Percentiles rank a stretch among this genome's conserved stretches.
Evolutionary conservation across 1,139 yeast genomes (phyloP).

Genomic region (Candida sp.): DNA sequence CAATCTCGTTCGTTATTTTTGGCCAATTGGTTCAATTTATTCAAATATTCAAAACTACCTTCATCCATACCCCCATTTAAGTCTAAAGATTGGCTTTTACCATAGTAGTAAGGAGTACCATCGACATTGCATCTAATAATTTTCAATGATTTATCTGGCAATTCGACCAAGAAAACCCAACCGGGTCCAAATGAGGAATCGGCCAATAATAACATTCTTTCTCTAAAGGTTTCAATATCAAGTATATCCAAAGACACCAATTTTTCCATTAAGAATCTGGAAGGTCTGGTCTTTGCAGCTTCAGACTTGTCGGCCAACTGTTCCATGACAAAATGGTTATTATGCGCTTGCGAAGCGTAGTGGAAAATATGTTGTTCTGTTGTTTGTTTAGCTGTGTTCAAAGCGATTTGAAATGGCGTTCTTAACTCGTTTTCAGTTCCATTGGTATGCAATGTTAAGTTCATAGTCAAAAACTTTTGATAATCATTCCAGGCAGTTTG

Average conservation of each 20-base stretch:
- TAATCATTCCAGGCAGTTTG: slow-evolving; percentile 77
- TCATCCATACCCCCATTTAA: slow-evolving; percentile 68
- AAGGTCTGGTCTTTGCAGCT: slow-evolving; percentile 41
- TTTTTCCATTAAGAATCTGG: slow-evolving; percentile 45
- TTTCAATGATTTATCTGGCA: slow-evolving; percentile 60
- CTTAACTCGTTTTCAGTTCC: slow-evolving; percentile 82
- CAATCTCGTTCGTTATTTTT: slow-evolving; percentile 52
- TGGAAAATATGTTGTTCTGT: slow-evolving; percentile 74
- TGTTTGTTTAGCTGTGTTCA: slow-evolving; percentile 69
- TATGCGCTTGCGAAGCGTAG: slow-evolving; percentile 88
- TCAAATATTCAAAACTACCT: slow-evolving; percentile 46
- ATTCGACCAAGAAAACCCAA: slow-evolving; percentile 86
- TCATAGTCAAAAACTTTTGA: slow-evolving; percentile 66
- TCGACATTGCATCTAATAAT: slow-evolving; percentile 72
- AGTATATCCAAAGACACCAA: slow-evolving; percentile 34
- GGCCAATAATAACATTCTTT: slow-evolving; percentile 52
- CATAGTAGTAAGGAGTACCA: slow-evolving; percentile 85
- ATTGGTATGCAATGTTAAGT: slow-evolving; percentile 67
- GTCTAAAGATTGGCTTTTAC: slow-evolving; percentile 73
- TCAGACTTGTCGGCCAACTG: slow-evolving; percentile 44
- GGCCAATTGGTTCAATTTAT: slow-evolving; percentile 44
- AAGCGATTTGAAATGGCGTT: slow-evolving; percentile 71
- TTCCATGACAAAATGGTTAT: slow-evolving; percentile 85
- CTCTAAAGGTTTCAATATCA: slow-evolving; percentile 50
- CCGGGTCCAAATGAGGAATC: slow-evolving; percentile 67